Percentiles rank a stretch among this genome's conserved stretches.
phyloP scores from a whole-genome alignment of 305 asterid species.

The Fraxinus dipetala region DNA sequence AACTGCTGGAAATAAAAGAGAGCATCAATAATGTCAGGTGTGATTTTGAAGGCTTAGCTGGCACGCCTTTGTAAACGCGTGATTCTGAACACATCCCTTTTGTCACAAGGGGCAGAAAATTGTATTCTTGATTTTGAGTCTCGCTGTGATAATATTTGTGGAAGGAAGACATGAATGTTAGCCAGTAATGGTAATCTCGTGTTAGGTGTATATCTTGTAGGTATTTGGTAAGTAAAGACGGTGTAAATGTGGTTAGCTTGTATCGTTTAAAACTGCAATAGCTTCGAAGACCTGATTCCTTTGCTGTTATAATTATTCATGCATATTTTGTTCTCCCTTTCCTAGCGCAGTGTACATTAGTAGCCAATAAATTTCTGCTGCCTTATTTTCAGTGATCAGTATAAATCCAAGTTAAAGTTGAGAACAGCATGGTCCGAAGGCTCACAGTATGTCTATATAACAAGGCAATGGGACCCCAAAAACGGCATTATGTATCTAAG shows the following conservation, averaged over 20 bases:
- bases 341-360: background rate
- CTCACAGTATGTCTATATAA: background rate
- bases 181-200: background rate
- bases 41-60: slow-evolving; percentile 30
- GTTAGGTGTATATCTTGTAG: background rate
- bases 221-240: background rate
- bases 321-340: background rate
- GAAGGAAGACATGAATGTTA: background rate
- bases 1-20: slow-evolving; percentile 30
- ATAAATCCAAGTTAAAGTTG: background rate
- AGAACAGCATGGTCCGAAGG: background rate
- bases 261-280: background rate
- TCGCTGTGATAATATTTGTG: background rate
- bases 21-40: slow-evolving; percentile 20
- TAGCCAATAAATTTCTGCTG: background rate
- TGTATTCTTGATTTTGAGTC: background rate
- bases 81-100: background rate
- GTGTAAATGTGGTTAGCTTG: background rate
- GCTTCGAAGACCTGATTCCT: background rate
- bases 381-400: background rate
- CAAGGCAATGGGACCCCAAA: background rate
- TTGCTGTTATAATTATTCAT: background rate
- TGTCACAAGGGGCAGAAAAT: background rate
- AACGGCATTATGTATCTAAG: background rate
- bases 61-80: background rate